Evolutionary conservation across 2,329 filamentous ascomycete genomes (phyloP).

Genomic region (Diaporthe ampelina): DNA sequence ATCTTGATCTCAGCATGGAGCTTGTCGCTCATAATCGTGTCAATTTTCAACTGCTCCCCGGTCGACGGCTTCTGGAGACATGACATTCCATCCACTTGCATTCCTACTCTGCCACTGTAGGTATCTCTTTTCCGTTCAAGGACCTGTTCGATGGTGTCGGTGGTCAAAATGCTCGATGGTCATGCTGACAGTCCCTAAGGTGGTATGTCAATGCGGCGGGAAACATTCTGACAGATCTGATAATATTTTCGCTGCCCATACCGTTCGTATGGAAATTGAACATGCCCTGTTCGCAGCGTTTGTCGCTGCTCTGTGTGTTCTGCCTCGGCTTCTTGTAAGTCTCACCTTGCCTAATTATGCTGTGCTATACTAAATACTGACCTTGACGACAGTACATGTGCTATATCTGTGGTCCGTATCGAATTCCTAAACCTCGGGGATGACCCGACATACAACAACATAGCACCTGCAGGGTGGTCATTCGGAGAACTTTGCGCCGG

Average conservation of each 20-base stretch:
- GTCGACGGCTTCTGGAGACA: slow-evolving; percentile 32
- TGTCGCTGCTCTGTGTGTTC: slow-evolving; percentile 34
- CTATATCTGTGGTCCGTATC: slow-evolving; percentile 28
- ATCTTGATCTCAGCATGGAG: slow-evolving; percentile 29
- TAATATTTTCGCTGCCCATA: slow-evolving; percentile 35
- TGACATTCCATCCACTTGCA: slow-evolving; percentile 25
- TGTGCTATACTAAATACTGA: not conserved
- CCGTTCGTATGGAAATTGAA: slow-evolving; percentile 36
- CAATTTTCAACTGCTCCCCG: slow-evolving; percentile 31
- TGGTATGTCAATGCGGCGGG: slow-evolving; percentile 39
- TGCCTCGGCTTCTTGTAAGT: slow-evolving; percentile 38
- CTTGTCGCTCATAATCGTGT: slow-evolving; percentile 6
- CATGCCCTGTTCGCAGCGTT: slow-evolving; percentile 26
- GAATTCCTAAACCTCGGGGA: slow-evolving; percentile 17
- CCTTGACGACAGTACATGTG: slow-evolving; percentile 5
- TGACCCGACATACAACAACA: slow-evolving; percentile 32
- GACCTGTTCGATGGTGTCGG: not conserved
- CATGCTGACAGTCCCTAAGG: not conserved
- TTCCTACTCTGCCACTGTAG: slow-evolving; percentile 29
- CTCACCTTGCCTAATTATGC: too few relatives aligned
- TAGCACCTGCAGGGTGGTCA: slow-evolving; percentile 19
- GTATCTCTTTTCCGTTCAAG: not conserved
- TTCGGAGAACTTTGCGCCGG: slow-evolving; percentile 30
- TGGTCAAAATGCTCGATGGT: not conserved
- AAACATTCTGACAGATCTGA: slow-evolving; percentile 38